Evolutionary conservation across 768 basidiomycete genomes (phyloP).

Genomic region (Pleurotus citrinopileatus): DNA sequence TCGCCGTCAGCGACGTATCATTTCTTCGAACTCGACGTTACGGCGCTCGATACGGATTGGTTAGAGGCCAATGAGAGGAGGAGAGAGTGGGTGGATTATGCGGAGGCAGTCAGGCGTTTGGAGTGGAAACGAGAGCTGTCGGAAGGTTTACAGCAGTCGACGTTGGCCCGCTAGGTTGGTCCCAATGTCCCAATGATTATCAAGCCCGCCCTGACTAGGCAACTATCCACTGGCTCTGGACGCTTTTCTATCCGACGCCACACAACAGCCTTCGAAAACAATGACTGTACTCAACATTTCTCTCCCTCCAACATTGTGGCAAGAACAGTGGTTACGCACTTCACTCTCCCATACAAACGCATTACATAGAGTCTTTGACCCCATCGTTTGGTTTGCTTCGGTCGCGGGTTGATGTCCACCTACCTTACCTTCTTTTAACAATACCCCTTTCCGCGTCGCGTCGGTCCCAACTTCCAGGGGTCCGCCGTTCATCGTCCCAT

Average conservation of each 20-base stretch:
- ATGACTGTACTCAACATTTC: background rate
- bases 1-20: slow-evolving; percentile 81
- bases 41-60: slow-evolving; percentile 75
- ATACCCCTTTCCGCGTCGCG: background rate
- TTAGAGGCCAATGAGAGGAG: slow-evolving; percentile 75
- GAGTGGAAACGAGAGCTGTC: slow-evolving; percentile 86
- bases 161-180: slow-evolving; percentile 53
- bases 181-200: background rate
- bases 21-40: slow-evolving; percentile 87
- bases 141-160: slow-evolving; percentile 70
- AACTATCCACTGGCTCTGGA: background rate
- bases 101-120: slow-evolving; percentile 70
- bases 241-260: background rate
- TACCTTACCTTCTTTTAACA: slow-evolving; percentile 8
- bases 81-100: slow-evolving; percentile 87
- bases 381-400: background rate
- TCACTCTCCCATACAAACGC: background rate
- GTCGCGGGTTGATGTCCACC: background rate
- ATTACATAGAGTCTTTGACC: slow-evolving; percentile 2
- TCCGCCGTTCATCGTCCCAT: background rate
- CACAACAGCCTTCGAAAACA: background rate
- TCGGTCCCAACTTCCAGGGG: background rate
- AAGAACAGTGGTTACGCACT: slow-evolving; percentile 2
- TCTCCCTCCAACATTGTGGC: background rate
- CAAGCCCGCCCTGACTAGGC: background rate